Evolutionary conservation across 2,329 filamentous ascomycete species (phyloP).

Genomic region (Colletotrichum camelliae): DNA sequence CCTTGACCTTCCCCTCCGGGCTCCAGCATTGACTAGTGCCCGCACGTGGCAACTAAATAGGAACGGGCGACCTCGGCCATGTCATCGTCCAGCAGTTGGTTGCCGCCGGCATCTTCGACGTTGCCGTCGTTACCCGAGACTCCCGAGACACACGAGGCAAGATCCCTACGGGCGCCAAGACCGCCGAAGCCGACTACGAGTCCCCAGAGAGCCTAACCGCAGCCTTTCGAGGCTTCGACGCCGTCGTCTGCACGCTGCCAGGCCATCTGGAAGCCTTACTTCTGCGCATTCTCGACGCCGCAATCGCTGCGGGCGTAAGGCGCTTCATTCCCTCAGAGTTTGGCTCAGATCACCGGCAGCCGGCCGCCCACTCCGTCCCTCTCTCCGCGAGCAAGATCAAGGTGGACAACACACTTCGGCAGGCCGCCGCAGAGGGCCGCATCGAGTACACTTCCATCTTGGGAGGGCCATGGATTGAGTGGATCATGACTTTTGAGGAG

Average conservation of each 20-base stretch:
- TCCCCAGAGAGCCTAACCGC: slow-evolving; percentile 48
- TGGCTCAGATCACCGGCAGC: slow-evolving; percentile 30
- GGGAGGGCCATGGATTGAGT: slow-evolving; percentile 46
- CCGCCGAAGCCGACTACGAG: slow-evolving; percentile 39
- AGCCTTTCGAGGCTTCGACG: slow-evolving; percentile 61
- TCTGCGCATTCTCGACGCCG: slow-evolving; percentile 53
- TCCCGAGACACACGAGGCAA: slow-evolving; percentile 41
- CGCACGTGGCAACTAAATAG: neutral
- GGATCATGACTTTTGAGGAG: slow-evolving; percentile 4
- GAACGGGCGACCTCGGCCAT: slow-evolving; percentile 37
- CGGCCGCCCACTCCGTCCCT: slow-evolving; percentile 16
- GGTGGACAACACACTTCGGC: neutral
- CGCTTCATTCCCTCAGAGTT: slow-evolving; percentile 61
- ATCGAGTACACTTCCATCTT: slow-evolving; percentile 39
- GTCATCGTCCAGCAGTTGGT: slow-evolving; percentile 32
- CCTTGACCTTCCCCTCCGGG: neutral
- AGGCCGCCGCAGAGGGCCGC: slow-evolving; percentile 2
- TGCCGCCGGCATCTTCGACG: slow-evolving; percentile 34
- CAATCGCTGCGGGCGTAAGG: slow-evolving; percentile 55
- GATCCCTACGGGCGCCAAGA: slow-evolving; percentile 32
- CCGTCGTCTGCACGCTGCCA: slow-evolving; percentile 54
- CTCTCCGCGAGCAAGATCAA: slow-evolving; percentile 24
- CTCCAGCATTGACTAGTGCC: neutral
- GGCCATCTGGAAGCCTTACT: slow-evolving; percentile 47
- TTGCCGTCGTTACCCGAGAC: slow-evolving; percentile 38